phyloP scores from a whole-genome alignment of 495 filamentous ascomycete genomes.

The Endocarpon pusillum region DNA sequence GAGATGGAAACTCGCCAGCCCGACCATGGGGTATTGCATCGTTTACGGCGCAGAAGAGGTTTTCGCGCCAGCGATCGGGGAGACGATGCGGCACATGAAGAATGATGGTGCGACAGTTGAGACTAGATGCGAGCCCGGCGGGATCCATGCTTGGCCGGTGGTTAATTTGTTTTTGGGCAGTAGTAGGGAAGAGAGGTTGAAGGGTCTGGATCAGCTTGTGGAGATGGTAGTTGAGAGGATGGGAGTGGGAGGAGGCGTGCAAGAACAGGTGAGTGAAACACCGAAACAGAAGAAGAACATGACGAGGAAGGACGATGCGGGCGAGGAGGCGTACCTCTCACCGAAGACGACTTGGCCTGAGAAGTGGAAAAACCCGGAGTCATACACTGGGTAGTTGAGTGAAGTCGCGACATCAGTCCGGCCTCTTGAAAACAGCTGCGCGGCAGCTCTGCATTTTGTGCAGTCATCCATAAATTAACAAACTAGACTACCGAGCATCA shows the following conservation, averaged over 20 bases:
- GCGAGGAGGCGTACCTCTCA: too few relatives aligned
- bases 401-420: too few relatives aligned
- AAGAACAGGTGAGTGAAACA: conserved; percentile 4
- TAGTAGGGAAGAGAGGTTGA: conserved; percentile 33
- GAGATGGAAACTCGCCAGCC: conserved; percentile 45
- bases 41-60: conserved; percentile 57
- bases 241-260: neutral
- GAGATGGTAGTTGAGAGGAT: conserved; percentile 21
- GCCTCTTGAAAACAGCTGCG: too few relatives aligned
- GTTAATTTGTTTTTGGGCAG: conserved; percentile 48
- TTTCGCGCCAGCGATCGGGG: conserved; percentile 43
- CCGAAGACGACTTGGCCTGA: too few relatives aligned
- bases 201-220: conserved; percentile 38
- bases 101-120: conserved; percentile 23
- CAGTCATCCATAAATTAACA: too few relatives aligned
- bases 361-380: too few relatives aligned
- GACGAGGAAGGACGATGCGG: too few relatives aligned
- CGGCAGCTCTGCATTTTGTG: too few relatives aligned
- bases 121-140: conserved; percentile 35
- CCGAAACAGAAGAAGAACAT: too few relatives aligned
- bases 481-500: too few relatives aligned
- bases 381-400: too few relatives aligned
- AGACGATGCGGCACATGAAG: conserved; percentile 30
- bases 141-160: conserved; percentile 67
- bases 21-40: conserved; percentile 40